Evolutionary conservation across 2,329 filamentous ascomycete species (phyloP).

Genomic region (Pseudogymnoascus sp.): DNA sequence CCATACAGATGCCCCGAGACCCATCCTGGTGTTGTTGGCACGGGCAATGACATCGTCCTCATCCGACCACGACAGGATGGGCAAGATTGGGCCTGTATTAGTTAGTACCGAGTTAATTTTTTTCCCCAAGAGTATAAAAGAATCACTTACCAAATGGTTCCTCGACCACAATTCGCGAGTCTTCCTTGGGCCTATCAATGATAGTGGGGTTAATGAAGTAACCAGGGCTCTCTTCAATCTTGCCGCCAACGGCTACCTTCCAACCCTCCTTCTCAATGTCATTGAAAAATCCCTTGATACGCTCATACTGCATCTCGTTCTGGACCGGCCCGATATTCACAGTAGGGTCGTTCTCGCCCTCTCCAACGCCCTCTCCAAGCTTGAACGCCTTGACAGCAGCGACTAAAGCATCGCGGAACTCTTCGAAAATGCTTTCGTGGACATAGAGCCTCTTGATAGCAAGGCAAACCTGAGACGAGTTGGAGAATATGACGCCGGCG

Average conservation of each 20-base stretch:
- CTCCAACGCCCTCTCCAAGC: conserved; percentile 42
- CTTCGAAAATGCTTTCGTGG: conserved; percentile 50
- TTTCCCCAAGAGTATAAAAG: not conserved
- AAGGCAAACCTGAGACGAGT: conserved; percentile 47
- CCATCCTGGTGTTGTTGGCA: conserved; percentile 46
- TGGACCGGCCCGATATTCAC: conserved; percentile 47
- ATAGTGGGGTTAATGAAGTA: conserved; percentile 53
- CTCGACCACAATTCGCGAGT: conserved; percentile 45
- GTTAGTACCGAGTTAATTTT: not conserved
- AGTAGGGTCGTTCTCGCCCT: conserved; percentile 17
- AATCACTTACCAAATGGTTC: conserved; percentile 43
- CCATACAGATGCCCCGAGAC: conserved; percentile 52
- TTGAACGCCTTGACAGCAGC: conserved; percentile 40
- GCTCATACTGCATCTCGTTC: conserved; percentile 56
- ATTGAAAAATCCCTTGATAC: conserved; percentile 45
- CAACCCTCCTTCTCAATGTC: conserved; percentile 46
- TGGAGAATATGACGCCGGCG: conserved; percentile 41
- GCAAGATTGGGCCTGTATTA: conserved; percentile 50
- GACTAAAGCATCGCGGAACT: conserved; percentile 41
- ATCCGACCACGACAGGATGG: conserved; percentile 50
- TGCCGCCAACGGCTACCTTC: conserved; percentile 37
- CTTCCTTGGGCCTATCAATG: conserved; percentile 47
- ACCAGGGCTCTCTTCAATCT: conserved; percentile 25
- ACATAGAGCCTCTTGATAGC: conserved; percentile 52
- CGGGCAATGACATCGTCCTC: conserved; percentile 52